Conservation (phyloP, 2,329 filamentous ascomycete species). For the Cytospora piceae region DNA sequence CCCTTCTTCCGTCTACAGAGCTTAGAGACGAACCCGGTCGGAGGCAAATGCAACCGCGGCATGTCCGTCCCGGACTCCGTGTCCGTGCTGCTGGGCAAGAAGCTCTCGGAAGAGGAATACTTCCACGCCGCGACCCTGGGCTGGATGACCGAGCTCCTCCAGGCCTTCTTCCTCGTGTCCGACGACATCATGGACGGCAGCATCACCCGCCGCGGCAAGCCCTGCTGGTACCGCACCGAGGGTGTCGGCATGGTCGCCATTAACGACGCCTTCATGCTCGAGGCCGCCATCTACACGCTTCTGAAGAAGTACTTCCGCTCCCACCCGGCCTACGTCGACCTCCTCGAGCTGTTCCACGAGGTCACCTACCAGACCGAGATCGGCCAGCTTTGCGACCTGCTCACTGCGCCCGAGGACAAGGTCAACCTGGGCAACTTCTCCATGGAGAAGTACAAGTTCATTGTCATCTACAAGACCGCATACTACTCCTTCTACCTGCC, state of each 20-base stretch:
- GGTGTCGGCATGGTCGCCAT: conserved; percentile 95
- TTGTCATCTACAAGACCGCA: conserved; percentile 99
- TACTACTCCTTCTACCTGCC: conserved; percentile 99
- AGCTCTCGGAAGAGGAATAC: conserved; percentile 81
- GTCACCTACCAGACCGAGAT: conserved; percentile 92
- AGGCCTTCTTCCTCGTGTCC: conserved; percentile 97
- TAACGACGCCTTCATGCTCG: conserved; percentile 97
- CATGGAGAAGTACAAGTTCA: conserved; percentile 94
- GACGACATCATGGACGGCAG: conserved; percentile 99
- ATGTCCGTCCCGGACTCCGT: conserved; percentile 96
- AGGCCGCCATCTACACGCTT: conserved; percentile 85
- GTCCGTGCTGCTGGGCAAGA: conserved; percentile 72
- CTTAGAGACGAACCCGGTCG: conserved; percentile 82
- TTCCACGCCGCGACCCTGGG: conserved; percentile 86
- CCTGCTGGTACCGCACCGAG: conserved; percentile 94
- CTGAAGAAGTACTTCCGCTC: conserved; percentile 92
- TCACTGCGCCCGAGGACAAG: conserved; percentile 92
- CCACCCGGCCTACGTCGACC: conserved; percentile 85
- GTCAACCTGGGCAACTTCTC: conserved; percentile 95
- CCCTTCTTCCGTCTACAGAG: conserved; percentile 55
- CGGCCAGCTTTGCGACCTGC: conserved; percentile 90
- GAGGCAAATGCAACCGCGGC: conserved; percentile 98
- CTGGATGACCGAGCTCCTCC: conserved; percentile 97
- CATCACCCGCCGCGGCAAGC: conserved; percentile 90
- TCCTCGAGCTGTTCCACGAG: conserved; percentile 97